These are phyloP conservation scores for Fragaria iinumae DNA, from an alignment of 306 rosid species.

Conservation along the genomic window DNA sequence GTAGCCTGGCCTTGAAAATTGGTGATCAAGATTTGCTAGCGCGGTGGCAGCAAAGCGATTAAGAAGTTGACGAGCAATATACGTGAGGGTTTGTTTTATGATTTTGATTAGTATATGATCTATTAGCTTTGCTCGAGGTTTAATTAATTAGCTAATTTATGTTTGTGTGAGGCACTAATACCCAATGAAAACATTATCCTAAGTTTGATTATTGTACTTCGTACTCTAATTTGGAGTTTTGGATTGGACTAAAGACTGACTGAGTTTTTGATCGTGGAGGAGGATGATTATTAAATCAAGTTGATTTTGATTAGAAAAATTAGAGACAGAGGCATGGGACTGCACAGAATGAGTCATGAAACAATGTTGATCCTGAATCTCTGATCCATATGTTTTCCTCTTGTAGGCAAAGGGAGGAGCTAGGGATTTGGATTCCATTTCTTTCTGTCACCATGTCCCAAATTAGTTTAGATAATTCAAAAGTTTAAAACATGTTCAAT, in stretches of 20 bases:
- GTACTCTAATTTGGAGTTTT: background rate
- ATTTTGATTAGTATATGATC: background rate
- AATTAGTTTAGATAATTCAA: background rate
- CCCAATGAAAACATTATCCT: background rate
- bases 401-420: background rate
- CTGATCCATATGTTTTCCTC: background rate
- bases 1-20: too few species aligned
- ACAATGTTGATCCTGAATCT: background rate
- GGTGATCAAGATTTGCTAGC: too few species aligned
- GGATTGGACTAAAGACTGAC: background rate
- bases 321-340: background rate
- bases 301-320: background rate
- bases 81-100: background rate
- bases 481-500: too few species aligned
- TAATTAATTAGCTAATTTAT: background rate
- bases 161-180: background rate
- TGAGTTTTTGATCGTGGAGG: background rate
- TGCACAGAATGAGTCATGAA: background rate
- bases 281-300: background rate
- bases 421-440: background rate
- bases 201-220: background rate
- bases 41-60: too few species aligned
- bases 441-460: background rate
- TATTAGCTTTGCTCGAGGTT: background rate
- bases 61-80: background rate